Evolutionary conservation across 148 eudicot genomes (phyloP), one percentile per base, ranked within the genome.

Genomic region (Rhododendron simsii): DNA sequence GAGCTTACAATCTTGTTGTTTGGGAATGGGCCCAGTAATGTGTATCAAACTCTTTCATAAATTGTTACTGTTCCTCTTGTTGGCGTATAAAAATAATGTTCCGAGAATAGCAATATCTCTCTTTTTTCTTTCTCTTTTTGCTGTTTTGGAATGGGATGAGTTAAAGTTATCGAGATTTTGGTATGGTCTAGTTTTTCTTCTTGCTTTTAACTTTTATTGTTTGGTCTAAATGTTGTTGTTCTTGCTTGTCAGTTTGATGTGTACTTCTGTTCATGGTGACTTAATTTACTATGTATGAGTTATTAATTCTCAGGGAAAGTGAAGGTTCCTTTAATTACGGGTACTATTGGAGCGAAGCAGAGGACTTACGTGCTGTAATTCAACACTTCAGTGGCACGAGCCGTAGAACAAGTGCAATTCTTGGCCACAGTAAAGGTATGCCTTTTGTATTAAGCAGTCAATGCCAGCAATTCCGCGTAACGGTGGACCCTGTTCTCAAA

Each of bases 401-500:
- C 69, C 98, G 94, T 23, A 61, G 13, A 33, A 92, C 90, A 86
- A 89, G 81, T 91, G 93, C 96, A 53, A 88, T 96, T 84, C 88
- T 96, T 80, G 98, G 99, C 45, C 99, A 94, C 82, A 95, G 99
- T 91, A 96, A 95, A 95, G 99, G 99, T 95, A 50, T 48, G 71
- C 53, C 47, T 15, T 21, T 85, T 67, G 23, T 39, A 53, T 63
- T 37, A 30, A 65, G 67, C 77, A 55, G 21, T 37, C 35, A 33
- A 44, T 61, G 30, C 79, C 20, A 12, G 81, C 35, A 33, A 65
- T 78, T 87, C 65, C 37, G 14, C 61, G 10, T 3, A 50, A 7
- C 1, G n/a, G 6, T 21, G 13, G 45, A 33, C 35, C 45, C 39
- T 84, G 14, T 16, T 51, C 79, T 71, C 35, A 71, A 48, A 53